A percentile compares a stretch with the other conserved stretches of the same genome.
Evolutionary conservation across 208 protist genomes (phyloP).

Genomic region (Cochliopodium minus): DNA sequence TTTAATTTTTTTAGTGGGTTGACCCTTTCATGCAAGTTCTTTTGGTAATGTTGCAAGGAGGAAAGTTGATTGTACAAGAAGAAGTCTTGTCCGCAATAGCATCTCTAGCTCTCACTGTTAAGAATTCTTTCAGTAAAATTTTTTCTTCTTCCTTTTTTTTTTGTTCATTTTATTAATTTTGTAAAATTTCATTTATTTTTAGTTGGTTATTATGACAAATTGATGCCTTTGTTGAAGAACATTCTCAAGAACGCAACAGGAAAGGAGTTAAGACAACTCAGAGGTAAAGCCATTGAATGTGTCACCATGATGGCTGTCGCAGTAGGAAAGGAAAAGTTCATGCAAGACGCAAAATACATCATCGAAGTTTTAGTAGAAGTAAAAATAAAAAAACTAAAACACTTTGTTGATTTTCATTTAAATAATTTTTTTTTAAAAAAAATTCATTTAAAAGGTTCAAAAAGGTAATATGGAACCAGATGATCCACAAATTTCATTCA

Average conservation of each 20-base stretch:
- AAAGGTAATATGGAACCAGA: constrained; percentile 26
- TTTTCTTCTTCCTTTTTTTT: constrained; percentile 1
- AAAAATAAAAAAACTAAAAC: constrained; percentile 13
- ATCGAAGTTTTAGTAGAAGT: constrained; percentile 36
- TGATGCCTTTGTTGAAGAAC: constrained; percentile 51
- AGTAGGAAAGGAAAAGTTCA: constrained; percentile 54
- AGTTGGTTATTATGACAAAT: constrained; percentile 52
- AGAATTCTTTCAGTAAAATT: constrained; percentile 31
- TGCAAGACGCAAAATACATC: constrained; percentile 38
- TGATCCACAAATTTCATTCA: constrained; percentile 47
- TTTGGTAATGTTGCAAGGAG: constrained; percentile 20
- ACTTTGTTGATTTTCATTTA: not conserved
- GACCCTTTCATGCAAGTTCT: constrained; percentile 25
- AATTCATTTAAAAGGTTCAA: constrained; percentile 13
- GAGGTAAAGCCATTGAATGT: constrained; percentile 60
- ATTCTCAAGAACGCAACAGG: constrained; percentile 27
- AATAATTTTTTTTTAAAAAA: not conserved
- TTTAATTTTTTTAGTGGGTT: no score
- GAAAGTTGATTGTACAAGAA: constrained; percentile 31
- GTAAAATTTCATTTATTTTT: constrained; percentile 9
- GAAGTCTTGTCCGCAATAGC: constrained; percentile 55
- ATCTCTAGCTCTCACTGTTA: constrained; percentile 38
- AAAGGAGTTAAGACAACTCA: constrained; percentile 28
- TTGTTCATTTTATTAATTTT: constrained; percentile 1
- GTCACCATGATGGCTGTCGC: constrained; percentile 52